Evolutionary conservation across 352 stramenopile genomes (phyloP).

Genomic region (Thraustotheca clavata): DNA sequence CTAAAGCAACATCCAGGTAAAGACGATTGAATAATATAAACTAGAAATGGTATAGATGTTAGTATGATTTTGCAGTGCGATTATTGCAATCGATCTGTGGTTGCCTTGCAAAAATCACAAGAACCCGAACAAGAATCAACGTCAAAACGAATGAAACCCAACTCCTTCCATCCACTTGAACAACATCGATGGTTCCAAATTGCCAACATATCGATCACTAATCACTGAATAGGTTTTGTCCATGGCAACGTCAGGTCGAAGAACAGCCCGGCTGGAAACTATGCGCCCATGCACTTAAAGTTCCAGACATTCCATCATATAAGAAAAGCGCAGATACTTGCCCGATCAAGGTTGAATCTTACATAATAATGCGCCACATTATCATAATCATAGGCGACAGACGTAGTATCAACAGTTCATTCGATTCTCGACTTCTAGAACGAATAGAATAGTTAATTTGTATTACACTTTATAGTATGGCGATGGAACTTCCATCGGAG

Average conservation of each 20-base stretch:
- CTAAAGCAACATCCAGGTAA: background rate
- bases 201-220: background rate
- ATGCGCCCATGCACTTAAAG: background rate
- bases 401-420: background rate
- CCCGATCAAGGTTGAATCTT: too few species aligned
- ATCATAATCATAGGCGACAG: background rate
- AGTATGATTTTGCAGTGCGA: background rate
- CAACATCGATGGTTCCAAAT: constrained; percentile 7
- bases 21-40: background rate
- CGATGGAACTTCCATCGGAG: background rate
- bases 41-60: background rate
- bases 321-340: too few species aligned
- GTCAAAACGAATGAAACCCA: background rate
- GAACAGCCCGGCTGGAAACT: constrained; percentile 9
- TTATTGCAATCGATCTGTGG: constrained; percentile 15
- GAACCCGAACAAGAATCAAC: background rate
- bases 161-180: background rate
- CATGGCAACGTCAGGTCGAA: background rate
- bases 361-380: too few species aligned
- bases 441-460: background rate
- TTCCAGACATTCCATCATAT: background rate
- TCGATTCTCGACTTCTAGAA: constrained; percentile 16
- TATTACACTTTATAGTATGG: constrained; percentile 6
- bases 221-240: constrained; percentile 12
- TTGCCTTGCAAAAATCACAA: background rate